phyloP scores from a whole-genome alignment of 805 yeast species.

The Komagataella pseudopastoris region DNA sequence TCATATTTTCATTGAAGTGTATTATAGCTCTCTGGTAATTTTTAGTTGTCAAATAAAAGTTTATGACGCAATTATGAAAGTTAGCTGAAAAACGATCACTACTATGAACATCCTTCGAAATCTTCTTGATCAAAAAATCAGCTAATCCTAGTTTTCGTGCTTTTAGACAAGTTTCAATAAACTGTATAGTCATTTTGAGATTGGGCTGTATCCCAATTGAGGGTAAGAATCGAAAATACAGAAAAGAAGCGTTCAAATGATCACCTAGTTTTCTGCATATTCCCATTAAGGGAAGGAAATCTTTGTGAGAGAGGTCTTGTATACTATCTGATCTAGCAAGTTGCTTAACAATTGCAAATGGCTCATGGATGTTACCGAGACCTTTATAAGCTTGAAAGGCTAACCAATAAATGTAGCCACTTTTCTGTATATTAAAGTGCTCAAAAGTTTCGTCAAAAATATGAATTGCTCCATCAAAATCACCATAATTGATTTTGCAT shows the following conservation, averaged over 20 bases:
- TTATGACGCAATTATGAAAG: neutral
- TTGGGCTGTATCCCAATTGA: neutral
- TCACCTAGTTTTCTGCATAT: constrained; percentile 11
- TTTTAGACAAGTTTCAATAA: neutral
- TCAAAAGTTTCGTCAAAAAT: constrained; percentile 14
- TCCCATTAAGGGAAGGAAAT: constrained; percentile 9
- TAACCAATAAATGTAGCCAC: constrained; percentile 12
- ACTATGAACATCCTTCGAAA: neutral
- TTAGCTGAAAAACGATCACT: neutral
- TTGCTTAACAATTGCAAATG: constrained; percentile 14
- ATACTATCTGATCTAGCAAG: constrained; percentile 12
- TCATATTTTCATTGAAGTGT: neutral
- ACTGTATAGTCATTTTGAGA: neutral
- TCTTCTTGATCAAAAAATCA: neutral
- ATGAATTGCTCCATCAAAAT: constrained; percentile 20
- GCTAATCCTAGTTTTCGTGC: neutral
- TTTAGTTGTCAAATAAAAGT: neutral
- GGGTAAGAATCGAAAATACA: neutral
- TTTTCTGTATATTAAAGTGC: neutral
- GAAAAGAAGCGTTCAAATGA: neutral
- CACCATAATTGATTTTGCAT: constrained; percentile 22
- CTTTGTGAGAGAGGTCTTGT: constrained; percentile 3
- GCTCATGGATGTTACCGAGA: constrained; percentile 19
- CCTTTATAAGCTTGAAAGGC: constrained; percentile 22
- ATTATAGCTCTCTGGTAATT: neutral